phyloP scores from a whole-genome alignment of 73 alveolate species.

The Tetrahymena elliotti region DNA sequence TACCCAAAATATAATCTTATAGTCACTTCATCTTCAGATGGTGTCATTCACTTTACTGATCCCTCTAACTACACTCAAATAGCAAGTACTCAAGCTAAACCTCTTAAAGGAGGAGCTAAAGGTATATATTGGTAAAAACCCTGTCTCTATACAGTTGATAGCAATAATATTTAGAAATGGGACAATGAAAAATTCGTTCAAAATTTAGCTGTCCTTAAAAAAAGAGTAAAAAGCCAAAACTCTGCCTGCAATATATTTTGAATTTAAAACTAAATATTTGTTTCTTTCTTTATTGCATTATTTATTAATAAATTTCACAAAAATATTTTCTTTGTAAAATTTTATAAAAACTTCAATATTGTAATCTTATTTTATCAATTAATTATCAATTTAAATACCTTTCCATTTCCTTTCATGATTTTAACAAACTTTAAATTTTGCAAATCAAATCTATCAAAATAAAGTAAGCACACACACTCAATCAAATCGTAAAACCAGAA shows the following conservation, averaged over 20 bases:
- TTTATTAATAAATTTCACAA: too few relatives aligned
- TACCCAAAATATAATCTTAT: not conserved
- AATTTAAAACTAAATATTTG: not conserved
- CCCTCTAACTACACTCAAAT: not conserved
- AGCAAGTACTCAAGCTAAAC: not conserved
- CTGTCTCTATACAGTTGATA: not conserved
- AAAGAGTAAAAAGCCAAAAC: not conserved
- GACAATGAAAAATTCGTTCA: not conserved
- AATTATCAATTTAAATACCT: too few relatives aligned
- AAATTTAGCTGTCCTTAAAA: not conserved
- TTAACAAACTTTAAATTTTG: too few relatives aligned
- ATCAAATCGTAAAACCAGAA: too few relatives aligned
- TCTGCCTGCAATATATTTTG: not conserved
- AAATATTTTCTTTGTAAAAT: too few relatives aligned
- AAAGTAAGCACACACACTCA: too few relatives aligned
- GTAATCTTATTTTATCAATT: too few relatives aligned
- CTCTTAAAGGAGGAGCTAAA: not conserved
- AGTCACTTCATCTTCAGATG: not conserved
- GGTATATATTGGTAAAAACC: not conserved
- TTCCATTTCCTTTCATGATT: too few relatives aligned
- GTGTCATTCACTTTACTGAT: not conserved
- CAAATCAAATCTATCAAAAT: too few relatives aligned
- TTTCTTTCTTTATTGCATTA: not conserved
- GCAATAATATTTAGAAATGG: not conserved
- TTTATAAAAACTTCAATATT: too few relatives aligned